phyloP scores from a whole-genome alignment of 2,329 filamentous ascomycete species.

The Pseudocercospora eumusae region DNA sequence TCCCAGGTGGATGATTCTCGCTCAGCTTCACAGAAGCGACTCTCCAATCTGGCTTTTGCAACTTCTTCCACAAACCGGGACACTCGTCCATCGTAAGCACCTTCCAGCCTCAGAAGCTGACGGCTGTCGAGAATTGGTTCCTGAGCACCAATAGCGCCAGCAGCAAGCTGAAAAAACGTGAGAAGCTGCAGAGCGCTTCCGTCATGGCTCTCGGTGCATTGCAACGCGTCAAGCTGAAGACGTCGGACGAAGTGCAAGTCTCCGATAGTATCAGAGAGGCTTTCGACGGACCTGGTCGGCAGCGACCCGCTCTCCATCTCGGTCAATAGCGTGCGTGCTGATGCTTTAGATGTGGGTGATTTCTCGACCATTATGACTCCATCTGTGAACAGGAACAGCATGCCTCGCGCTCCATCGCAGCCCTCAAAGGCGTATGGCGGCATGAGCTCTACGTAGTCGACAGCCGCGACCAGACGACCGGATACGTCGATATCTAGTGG shows the following conservation, averaged over 20 bases:
- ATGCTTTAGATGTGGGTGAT: constrained; percentile 45
- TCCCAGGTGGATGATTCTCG: constrained; percentile 80
- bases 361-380: constrained; percentile 77
- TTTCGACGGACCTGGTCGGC: constrained; percentile 52
- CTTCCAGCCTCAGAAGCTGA: constrained; percentile 65
- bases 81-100: constrained; percentile 75
- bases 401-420: constrained; percentile 50
- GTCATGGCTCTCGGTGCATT: constrained; percentile 34
- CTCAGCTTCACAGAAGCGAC: constrained; percentile 78
- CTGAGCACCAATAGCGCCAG: constrained; percentile 26
- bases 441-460: constrained; percentile 74
- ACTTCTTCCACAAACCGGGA: constrained; percentile 80
- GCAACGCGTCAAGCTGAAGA: constrained; percentile 33
- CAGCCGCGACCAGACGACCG: constrained; percentile 77
- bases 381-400: constrained; percentile 84
- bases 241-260: constrained; percentile 67
- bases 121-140: constrained; percentile 32
- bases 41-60: constrained; percentile 81
- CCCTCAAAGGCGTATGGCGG: constrained; percentile 63
- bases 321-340: constrained; percentile 74
- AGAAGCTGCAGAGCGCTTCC: constrained; percentile 34
- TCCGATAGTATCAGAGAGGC: constrained; percentile 54
- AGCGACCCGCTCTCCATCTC: constrained; percentile 75
- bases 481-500: constrained; percentile 56
- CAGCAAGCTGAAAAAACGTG: constrained; percentile 32